Base-by-base conservation (phyloP, 2,329 filamentous ascomycete species). In the Zymoseptoria ardabiliae region DNA sequence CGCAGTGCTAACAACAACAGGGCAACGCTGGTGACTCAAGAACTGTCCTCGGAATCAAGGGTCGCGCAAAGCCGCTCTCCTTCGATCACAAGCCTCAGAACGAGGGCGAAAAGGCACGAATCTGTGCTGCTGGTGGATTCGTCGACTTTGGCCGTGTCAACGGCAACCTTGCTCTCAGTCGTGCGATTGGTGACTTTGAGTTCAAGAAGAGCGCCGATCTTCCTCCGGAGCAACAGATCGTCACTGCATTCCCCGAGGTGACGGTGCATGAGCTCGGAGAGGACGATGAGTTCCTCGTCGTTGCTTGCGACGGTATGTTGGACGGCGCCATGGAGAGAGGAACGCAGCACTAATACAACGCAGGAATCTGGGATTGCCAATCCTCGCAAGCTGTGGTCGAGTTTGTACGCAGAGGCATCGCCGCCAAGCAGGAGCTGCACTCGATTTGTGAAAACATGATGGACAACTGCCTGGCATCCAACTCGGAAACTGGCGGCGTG, bases 391-490 rank as follows among this genome's bases (percentile, higher is more conserved):
- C 93, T 48, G 94, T 99, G 35, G 81, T 97, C 68, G 94, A 99
- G 76, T 99, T 99, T 73, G 94, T 97, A 65, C 85, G 94, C 74
- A 88, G 94, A 72, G 94, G 94, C 59, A 96, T 99, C 74, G 93
- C 91, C 54, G 92, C 92, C 55, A 96, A 96, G 81, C 94, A 99
- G 78, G 89, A 95, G 54, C 84, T 99, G 55, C 86, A 92, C 58
- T 89, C 90, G 74, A 97, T 99, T 71, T 97, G 93, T 76, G 94
- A 99, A 78, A 99, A 99, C 79, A 96, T 99, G 91, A 99, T 99
- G 94, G 93, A 99, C 81, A 99, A 97, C 80, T 99, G 94, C 74
- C 82, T 99, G 66, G 92, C 94, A 49, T 96, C 92, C 62, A 97
- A 96, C 83, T 96, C 92, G 67, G 94, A 99, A 78, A 97, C 93